Base-by-base conservation (phyloP, 768 basidiomycete genomes). In the Cystoderma amianthinum region DNA sequence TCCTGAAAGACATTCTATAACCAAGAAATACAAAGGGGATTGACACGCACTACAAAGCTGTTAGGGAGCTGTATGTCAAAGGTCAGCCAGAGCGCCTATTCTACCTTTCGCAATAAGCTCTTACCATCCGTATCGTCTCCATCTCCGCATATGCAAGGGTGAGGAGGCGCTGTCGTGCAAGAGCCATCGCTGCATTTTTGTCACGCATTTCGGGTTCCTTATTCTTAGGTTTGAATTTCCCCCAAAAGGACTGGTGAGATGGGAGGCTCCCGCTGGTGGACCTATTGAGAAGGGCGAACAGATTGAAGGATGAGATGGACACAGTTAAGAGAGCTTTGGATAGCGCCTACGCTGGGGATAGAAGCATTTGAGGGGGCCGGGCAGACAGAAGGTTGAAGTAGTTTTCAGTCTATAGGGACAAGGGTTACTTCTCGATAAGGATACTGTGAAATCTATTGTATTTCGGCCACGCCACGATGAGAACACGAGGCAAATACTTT, bases 101-200 rank as follows among this genome's bases (percentile, higher is more conserved):
- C n/a, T n/a, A n/a, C n/a, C n/a, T n/a, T n/a, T n/a, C n/a, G n/a
- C n/a, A 7, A 28, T 28, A n/a, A 28, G n/a, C n/a, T 28, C n/a
- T 7, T 28, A 81, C 84, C 70, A 84, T 78, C 48, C 82, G 72
- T 44, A 92, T 72, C 5, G 89, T 91, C 64, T 92, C 89, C 82
- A 89, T 86, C 28, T 91, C 89, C 41, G 71, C 84, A 58, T 82
- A 87, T 6, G 78, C 80, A 44, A 92, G 77, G 44, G 89, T 92
- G 50, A 92, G 71, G 48, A 88, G 76, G 45, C 84, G 78, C 50
- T 84, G 82, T 41, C 85, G 66, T 18, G 81, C 70, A 50, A 89
- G 71, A 2, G 84, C 76, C 80, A 85, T 84, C 16, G 74, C 74
- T 1, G 71, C 65, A 20, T 72, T 69, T 41, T 61, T 65, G 36